A percentile compares a stretch with the other conserved stretches of the same genome.
These are phyloP conservation scores for Yamadazyma ubonensis DNA, from an alignment of 805 yeast genomes.

Conservation along the genomic window DNA sequence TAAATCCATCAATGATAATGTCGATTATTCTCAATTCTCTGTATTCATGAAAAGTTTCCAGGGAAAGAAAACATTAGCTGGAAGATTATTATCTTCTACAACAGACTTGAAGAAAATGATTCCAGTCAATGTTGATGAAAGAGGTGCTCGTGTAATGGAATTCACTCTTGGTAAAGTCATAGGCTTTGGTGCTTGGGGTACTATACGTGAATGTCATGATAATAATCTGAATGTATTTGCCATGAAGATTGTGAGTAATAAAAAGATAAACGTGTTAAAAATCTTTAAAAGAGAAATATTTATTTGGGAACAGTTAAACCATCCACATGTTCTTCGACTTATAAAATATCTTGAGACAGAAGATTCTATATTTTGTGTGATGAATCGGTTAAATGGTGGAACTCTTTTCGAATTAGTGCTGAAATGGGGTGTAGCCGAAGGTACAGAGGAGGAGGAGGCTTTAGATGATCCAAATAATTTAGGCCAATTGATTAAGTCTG, in stretches of 20 bases:
- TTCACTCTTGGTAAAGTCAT: slow-evolving; percentile 68
- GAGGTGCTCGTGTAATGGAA: slow-evolving; percentile 65
- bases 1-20: slow-evolving; percentile 34
- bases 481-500: not conserved
- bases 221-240: slow-evolving; percentile 44
- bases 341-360: slow-evolving; percentile 60
- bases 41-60: slow-evolving; percentile 37
- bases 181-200: slow-evolving; percentile 91
- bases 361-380: slow-evolving; percentile 67
- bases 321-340: slow-evolving; percentile 64
- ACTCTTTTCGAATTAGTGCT: slow-evolving; percentile 75
- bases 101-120: slow-evolving; percentile 31
- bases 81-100: slow-evolving; percentile 39
- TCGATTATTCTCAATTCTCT: slow-evolving; percentile 45
- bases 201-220: slow-evolving; percentile 63
- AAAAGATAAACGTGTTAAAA: slow-evolving; percentile 40
- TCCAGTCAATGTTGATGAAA: slow-evolving; percentile 53
- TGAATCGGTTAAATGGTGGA: slow-evolving; percentile 69
- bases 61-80: slow-evolving; percentile 40
- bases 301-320: slow-evolving; percentile 71
- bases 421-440: slow-evolving; percentile 51
- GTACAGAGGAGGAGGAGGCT: not conserved
- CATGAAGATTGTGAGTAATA: slow-evolving; percentile 52
- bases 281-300: slow-evolving; percentile 69
- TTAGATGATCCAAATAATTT: not conserved